Conservation (phyloP, 208 protist species). For the Trypanosoma platydactyli region DNA sequence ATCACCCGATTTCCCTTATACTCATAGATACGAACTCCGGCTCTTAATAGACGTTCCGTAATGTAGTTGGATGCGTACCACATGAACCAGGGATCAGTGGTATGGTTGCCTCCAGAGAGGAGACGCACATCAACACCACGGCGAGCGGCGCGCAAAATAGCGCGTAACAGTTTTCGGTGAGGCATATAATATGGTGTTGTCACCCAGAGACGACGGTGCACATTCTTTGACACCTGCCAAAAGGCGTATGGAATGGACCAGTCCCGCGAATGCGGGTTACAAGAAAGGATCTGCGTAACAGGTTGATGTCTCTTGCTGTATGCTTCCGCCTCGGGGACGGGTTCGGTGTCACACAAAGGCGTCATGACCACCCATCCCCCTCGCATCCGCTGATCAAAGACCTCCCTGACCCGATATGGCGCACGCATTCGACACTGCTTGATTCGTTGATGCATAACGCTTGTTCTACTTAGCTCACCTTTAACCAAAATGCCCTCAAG, state of each 20-base stretch:
- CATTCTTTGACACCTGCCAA: conserved; percentile 82
- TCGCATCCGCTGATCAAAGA: conserved; percentile 5
- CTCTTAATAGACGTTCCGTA: conserved; percentile 68
- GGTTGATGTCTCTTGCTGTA: conserved; percentile 47
- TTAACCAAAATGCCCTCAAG: too few species aligned
- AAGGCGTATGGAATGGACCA: conserved; percentile 90
- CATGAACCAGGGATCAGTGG: conserved; percentile 92
- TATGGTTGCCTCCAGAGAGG: conserved; percentile 75
- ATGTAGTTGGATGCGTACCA: conserved; percentile 90
- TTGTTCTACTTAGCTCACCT: neutral
- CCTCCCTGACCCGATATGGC: conserved; percentile 9
- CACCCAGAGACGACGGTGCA: conserved; percentile 83
- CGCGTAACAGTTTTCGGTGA: conserved; percentile 71
- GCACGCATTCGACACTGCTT: conserved; percentile 39
- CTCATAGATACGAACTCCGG: conserved; percentile 89
- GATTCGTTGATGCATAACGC: conserved; percentile 50
- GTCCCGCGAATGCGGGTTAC: conserved; percentile 84
- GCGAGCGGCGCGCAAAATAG: conserved; percentile 70
- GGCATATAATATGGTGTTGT: conserved; percentile 93
- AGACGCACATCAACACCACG: conserved; percentile 91
- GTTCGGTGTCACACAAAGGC: conserved; percentile 58
- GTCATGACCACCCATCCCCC: conserved; percentile 28
- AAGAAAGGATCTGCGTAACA: conserved; percentile 80
- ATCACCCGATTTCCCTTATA: conserved; percentile 86
- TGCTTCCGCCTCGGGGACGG: conserved; percentile 67